Base-by-base conservation (phyloP, 257 asterid genomes). In the Przewalskia tangutica region DNA sequence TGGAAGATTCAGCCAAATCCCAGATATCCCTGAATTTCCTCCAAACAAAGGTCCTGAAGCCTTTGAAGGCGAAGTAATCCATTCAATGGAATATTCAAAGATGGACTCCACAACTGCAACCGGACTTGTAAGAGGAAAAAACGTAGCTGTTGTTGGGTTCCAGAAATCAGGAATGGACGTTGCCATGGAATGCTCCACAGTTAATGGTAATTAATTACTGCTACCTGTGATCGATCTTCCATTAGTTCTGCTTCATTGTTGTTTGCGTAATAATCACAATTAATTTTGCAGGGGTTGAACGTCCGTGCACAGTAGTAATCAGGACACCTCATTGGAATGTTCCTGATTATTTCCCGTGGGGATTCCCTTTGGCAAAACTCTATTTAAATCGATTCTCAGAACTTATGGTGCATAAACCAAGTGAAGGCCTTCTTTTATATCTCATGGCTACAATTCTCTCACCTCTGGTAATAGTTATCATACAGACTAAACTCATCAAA, bases 101-200 rank as follows among this genome's bases (percentile, higher is more conserved):
- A 86, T 88, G 93, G 89, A 86, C 44, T 14, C 66, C 23, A 81
- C 54, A 36, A 46, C 4, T 53, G 93, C 89, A 4, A 58, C 80
- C 54, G 77, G 84, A 18, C 64, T 83, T n/a, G 59, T 88, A 17
- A 73, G 65, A 82, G 90, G 88, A 10, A 88, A 86, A 70, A 70
- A 81, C 46, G 87, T 86, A n/a, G 86, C 85, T 0, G 86, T 89
- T n/a, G 89, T 90, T 58, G 93, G 91, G 23, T 84, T 87, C 73
- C 89, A 85, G 59, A 88, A 84, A 90, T 77, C 93, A 8, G 91
- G 89, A 42, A 77, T 84, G 82, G 91, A 90, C 73, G 84, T 90
- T 11, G 83, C 93, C n/a, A 83, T 80, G 88, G 90, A 88, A 65
- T 80, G 86, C 83, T 82, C 93, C 14, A 63, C 79, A 0, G 79